Evolutionary conservation across 495 filamentous ascomycete species (phyloP), one percentile per base, ranked within the genome.

Genomic region (Penicillium subrubescens): DNA sequence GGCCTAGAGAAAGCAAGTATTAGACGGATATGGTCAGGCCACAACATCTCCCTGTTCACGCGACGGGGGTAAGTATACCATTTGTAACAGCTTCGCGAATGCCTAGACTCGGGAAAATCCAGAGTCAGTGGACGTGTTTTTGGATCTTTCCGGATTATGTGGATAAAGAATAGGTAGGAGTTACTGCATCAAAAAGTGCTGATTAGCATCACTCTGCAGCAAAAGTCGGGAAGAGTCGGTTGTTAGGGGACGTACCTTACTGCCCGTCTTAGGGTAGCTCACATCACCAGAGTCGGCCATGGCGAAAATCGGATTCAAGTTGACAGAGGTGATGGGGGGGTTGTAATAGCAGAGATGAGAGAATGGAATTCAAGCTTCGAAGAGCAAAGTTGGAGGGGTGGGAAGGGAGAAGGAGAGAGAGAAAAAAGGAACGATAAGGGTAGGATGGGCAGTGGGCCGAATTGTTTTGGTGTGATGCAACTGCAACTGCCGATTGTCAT

Each of bases 1-100:
- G 90, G 60, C 90, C 92, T 93, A 50, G 69, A 21, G 57, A 50
- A 39, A 52, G 19, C 46, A 48, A 17, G 52, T 31, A 73, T 85
- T 64, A 81, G 74, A 64, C 69, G 70, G 65, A 72, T 70, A 25
- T 71, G 58, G 55, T 71, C 54, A 66, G 43, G 23, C 31, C 56
- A 35, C 25, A 29, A n/a, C 15, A 29, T 21, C n/a, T 56, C 19
- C 53, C 19, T 10, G 60, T 27, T 39, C 31, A 27, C 33, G 34
- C n/a, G n/a, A 46, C 19, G n/a, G 44, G 35, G 44, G 19, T 51
- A 56, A 31, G 27, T 54, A 69, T 76, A 77, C 76, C 77, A 57
- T 78, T 77, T 56, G 71, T 74, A 27, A 75, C 51, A 23, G 65
- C 57, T 70, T 76, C 69, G 37, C 66, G 43, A 62, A 68, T 55